A percentile compares a stretch with the other conserved stretches of the same genome.
phyloP scores from a whole-genome alignment of 2,329 filamentous ascomycete genomes.

The Phialophora tarda region DNA sequence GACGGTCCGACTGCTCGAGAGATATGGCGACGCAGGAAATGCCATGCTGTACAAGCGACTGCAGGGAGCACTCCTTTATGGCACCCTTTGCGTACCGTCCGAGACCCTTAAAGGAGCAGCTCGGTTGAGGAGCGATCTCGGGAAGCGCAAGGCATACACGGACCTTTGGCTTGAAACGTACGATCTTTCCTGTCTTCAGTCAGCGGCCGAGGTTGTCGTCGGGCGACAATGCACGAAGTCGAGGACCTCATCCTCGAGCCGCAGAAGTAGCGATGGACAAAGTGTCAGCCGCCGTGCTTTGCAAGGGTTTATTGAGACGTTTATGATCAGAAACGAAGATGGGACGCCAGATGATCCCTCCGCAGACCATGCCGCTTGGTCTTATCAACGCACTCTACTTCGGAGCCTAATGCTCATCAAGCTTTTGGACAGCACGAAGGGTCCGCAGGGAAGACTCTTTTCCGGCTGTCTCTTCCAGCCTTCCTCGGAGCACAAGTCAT shows the following conservation, averaged over 20 bases:
- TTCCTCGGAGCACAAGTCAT: constrained; percentile 62
- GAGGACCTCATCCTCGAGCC: constrained; percentile 5
- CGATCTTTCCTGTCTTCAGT: constrained; percentile 56
- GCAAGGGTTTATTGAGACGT: constrained; percentile 61
- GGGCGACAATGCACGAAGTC: constrained; percentile 50
- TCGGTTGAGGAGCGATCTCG: constrained; percentile 62
- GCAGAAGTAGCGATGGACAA: constrained; percentile 10
- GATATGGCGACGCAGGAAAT: constrained; percentile 61
- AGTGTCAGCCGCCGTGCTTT: constrained; percentile 41
- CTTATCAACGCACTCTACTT: constrained; percentile 62
- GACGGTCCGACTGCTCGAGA: constrained; percentile 55
- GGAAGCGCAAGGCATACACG: constrained; percentile 62
- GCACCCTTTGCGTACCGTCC: constrained; percentile 62
- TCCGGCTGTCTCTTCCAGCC: constrained; percentile 57
- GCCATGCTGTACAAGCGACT: constrained; percentile 61
- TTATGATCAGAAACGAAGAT: constrained; percentile 62
- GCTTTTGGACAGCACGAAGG: constrained; percentile 63
- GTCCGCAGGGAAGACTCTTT: constrained; percentile 37
- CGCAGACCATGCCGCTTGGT: constrained; percentile 47
- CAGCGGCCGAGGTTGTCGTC: constrained; percentile 63
- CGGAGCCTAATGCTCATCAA: constrained; percentile 65
- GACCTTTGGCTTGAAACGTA: constrained; percentile 65
- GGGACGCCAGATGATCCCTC: constrained; percentile 42
- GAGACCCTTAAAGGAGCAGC: constrained; percentile 52
- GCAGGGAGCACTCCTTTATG: constrained; percentile 64